These are phyloP conservation scores for Dryas drummondii DNA, from an alignment of 306 rosid species.

Conservation along the genomic window DNA sequence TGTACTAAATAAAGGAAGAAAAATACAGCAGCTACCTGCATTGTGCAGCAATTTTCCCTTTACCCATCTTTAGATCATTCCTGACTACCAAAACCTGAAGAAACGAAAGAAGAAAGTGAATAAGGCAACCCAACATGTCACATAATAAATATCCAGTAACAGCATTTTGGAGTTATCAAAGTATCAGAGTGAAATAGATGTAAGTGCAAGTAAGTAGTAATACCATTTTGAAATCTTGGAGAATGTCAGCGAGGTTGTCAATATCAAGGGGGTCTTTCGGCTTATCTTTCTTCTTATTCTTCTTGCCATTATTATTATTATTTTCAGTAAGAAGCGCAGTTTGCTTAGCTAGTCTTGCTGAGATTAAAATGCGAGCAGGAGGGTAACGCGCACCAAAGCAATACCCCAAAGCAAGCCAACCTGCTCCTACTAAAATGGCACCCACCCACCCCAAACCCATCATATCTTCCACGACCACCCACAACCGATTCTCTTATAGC, in stretches of 20 bases:
- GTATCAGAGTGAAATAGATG: not conserved
- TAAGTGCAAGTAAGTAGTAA: not conserved
- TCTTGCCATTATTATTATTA: slow-evolving; percentile 32
- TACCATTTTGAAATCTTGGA: slow-evolving; percentile 91
- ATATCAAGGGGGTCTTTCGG: slow-evolving; percentile 63
- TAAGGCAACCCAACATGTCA: not conserved
- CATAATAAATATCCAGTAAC: too few species aligned
- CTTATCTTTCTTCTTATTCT: slow-evolving; percentile 41
- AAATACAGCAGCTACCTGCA: slow-evolving; percentile 58
- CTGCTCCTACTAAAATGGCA: slow-evolving; percentile 76
- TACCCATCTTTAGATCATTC: slow-evolving; percentile 97
- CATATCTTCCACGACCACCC: slow-evolving; percentile 14
- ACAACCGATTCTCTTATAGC: not conserved
- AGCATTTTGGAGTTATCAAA: too few species aligned
- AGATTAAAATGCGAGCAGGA: slow-evolving; percentile 47
- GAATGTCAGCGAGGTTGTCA: slow-evolving; percentile 71
- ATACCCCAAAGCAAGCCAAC: slow-evolving; percentile 87
- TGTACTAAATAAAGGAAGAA: not conserved
- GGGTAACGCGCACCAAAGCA: slow-evolving; percentile 68
- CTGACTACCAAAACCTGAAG: slow-evolving; percentile 81
- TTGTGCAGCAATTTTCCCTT: slow-evolving; percentile 96
- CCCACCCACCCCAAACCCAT: slow-evolving; percentile 85
- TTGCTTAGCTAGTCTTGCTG: slow-evolving; percentile 34
- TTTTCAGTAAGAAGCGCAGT: slow-evolving; percentile 23
- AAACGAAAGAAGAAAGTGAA: not conserved